phyloP scores from a whole-genome alignment of 306 rosid genomes.

The Trifolium pratense region DNA sequence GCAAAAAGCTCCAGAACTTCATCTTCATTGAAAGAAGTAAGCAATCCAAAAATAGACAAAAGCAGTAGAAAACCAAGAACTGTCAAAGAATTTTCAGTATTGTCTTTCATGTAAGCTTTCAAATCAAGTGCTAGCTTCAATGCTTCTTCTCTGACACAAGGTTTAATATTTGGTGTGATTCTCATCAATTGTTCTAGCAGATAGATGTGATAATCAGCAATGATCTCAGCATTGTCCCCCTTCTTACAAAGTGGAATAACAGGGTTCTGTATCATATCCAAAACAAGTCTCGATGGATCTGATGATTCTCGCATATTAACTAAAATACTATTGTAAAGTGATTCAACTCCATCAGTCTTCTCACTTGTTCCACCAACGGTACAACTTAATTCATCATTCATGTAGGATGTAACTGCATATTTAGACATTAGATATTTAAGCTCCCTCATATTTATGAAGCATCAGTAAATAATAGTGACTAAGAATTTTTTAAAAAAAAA shows the following conservation, averaged over 20 bases:
- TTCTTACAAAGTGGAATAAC: conserved; percentile 40
- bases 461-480: conserved; percentile 29
- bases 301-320: conserved; percentile 10
- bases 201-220: conserved; percentile 30
- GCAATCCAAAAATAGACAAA: conserved; percentile 10
- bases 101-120: not conserved
- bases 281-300: conserved; percentile 53
- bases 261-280: conserved; percentile 49
- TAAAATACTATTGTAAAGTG: not conserved
- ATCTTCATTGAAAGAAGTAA: not conserved
- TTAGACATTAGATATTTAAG: conserved; percentile 13
- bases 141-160: not conserved
- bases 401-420: not conserved
- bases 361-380: conserved; percentile 22
- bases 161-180: conserved; percentile 7
- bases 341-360: not conserved
- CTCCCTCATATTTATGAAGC: conserved; percentile 18
- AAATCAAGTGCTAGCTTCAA: conserved; percentile 14
- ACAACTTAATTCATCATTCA: conserved; percentile 11
- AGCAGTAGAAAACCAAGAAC: conserved; percentile 8
- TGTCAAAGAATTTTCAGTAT: not conserved
- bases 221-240: conserved; percentile 19
- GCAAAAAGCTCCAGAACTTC: not conserved
- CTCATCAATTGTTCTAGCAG: conserved; percentile 19
- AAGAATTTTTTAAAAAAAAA: no score